Evolutionary conservation across 352 stramenopile species (phyloP).

Genomic region (Pythium brassicae): DNA sequence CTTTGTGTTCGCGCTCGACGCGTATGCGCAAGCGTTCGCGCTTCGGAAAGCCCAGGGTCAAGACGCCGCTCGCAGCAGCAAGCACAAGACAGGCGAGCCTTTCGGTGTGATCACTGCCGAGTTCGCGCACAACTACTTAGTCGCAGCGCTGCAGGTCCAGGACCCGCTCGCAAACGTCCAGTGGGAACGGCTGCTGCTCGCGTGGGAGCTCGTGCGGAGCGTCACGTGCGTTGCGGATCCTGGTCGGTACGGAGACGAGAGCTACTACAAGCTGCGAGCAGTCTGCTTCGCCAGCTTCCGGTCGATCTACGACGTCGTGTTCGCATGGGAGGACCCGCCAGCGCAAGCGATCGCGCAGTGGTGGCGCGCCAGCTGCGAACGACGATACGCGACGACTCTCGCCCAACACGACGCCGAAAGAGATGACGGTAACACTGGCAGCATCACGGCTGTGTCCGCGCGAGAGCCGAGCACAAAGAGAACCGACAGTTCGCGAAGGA

Average conservation of each 20-base stretch:
- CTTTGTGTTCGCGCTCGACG: constrained; percentile 34
- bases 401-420: background rate
- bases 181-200: constrained; percentile 16
- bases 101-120: constrained; percentile 6
- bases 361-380: constrained; percentile 19
- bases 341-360: constrained; percentile 25
- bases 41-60: background rate
- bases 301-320: constrained; percentile 29
- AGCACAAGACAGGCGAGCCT: background rate
- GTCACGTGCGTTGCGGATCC: background rate
- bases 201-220: constrained; percentile 25
- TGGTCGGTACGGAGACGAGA: constrained; percentile 15
- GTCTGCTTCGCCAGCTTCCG: constrained; percentile 27
- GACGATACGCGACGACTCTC: background rate
- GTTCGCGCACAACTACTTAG: constrained; percentile 24
- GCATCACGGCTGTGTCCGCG: background rate
- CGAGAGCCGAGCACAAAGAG: background rate
- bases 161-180: constrained; percentile 14
- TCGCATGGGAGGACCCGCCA: constrained; percentile 30
- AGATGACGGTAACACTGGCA: too few relatives aligned
- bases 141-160: constrained; percentile 20
- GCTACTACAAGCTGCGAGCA: constrained; percentile 30
- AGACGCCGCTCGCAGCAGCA: background rate
- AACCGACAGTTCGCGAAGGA: too few relatives aligned
- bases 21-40: constrained; percentile 12